Percentiles rank a stretch among this genome's conserved stretches.
Conservation (phyloP, 2,329 filamentous ascomycete genomes). For the Clarireedia hainanense region DNA sequence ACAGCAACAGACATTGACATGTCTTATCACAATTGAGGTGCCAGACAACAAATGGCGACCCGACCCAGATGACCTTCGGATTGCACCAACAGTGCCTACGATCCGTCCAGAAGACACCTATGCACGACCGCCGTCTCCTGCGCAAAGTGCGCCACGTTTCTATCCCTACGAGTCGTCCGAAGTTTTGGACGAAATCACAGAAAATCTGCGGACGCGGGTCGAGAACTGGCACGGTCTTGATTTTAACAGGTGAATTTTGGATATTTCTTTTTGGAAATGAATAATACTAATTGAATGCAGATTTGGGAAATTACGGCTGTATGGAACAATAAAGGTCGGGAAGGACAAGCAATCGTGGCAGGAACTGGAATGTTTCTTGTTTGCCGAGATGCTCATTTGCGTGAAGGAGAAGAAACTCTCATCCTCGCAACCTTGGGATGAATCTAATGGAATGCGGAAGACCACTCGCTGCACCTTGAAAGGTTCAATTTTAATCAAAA, state of each 20-base stretch:
- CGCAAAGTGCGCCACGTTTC: slow-evolving; percentile 44
- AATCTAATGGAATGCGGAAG: slow-evolving; percentile 50
- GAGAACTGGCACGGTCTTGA: slow-evolving; percentile 98
- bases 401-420: slow-evolving; percentile 87
- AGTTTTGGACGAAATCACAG: slow-evolving; percentile 75
- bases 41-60: slow-evolving; percentile 86
- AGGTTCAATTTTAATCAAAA: slow-evolving; percentile 96
- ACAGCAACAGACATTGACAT: slow-evolving; percentile 91
- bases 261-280: neutral
- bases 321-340: slow-evolving; percentile 84
- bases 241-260: slow-evolving; percentile 56
- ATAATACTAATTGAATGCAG: slow-evolving; percentile 37
- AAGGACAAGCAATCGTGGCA: slow-evolving; percentile 98
- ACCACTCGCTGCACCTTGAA: slow-evolving; percentile 79
- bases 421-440: slow-evolving; percentile 58
- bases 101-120: slow-evolving; percentile 45
- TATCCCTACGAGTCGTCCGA: slow-evolving; percentile 69
- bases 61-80: slow-evolving; percentile 70
- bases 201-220: slow-evolving; percentile 76
- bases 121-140: slow-evolving; percentile 51
- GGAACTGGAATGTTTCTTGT: slow-evolving; percentile 93
- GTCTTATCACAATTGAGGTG: slow-evolving; percentile 88
- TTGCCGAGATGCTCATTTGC: slow-evolving; percentile 98
- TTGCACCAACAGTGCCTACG: slow-evolving; percentile 36
- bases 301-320: slow-evolving; percentile 85